Percentiles rank a stretch among this genome's conserved stretches.
Conservation (phyloP, 2,329 filamentous ascomycete species). For the Trichoderma sp. region DNA sequence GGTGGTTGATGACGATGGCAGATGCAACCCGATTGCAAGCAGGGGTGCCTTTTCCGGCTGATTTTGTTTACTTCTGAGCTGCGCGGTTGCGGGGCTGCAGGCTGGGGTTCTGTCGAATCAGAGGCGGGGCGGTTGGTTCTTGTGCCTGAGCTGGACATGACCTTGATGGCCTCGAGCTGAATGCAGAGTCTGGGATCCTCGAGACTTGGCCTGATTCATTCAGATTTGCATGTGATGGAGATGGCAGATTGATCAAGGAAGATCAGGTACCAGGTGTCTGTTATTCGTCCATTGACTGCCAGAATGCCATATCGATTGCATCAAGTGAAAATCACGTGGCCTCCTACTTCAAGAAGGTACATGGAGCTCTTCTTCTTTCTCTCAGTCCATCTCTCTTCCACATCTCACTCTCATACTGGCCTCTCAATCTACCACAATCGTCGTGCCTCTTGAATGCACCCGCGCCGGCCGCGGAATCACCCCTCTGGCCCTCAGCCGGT, state of each 20-base stretch:
- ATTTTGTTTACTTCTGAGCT: constrained; percentile 23
- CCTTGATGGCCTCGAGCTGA: constrained; percentile 1
- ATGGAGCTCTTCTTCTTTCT: too few species aligned
- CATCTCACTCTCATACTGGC: not conserved
- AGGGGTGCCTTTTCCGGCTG: not conserved
- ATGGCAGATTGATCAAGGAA: too few species aligned
- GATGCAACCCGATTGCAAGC: not conserved
- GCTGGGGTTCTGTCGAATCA: constrained; percentile 11
- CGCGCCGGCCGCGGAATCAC: not conserved
- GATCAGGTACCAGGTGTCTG: too few species aligned
- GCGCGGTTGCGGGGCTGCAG: constrained; percentile 16
- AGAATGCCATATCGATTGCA: too few species aligned
- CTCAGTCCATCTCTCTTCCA: not conserved
- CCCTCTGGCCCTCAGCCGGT: not conserved
- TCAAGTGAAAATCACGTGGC: too few species aligned
- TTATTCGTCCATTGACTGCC: too few species aligned
- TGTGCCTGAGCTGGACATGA: not conserved
- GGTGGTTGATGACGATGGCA: not conserved
- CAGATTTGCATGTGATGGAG: too few species aligned
- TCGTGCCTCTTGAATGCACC: not conserved
- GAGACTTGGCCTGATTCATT: too few species aligned
- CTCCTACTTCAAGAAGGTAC: too few species aligned
- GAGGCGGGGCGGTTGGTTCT: not conserved
- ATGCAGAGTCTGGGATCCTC: not conserved
- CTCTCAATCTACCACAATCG: not conserved